Evolutionary conservation across 495 filamentous ascomycete genomes (phyloP).

Genomic region (Ascobolus immersus): DNA sequence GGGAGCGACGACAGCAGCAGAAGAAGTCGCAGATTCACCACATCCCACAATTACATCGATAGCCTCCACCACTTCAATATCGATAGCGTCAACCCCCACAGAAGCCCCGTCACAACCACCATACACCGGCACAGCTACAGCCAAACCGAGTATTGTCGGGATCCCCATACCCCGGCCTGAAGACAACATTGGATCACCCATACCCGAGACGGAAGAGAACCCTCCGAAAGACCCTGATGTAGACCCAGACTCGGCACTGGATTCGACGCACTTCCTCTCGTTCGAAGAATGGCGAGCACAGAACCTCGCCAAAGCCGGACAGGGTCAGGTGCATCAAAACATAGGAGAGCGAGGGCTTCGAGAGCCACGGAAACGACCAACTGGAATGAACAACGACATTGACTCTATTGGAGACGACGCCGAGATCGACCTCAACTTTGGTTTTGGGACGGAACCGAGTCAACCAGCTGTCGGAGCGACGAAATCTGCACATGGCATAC

Average conservation of each 20-base stretch:
- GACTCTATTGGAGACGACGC: slow-evolving; percentile 63
- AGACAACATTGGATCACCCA: slow-evolving; percentile 1
- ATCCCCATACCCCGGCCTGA: not conserved
- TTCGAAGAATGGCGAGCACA: slow-evolving; percentile 98
- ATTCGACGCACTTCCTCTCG: slow-evolving; percentile 71
- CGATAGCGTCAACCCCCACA: slow-evolving; percentile 6
- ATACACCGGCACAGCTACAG: slow-evolving; percentile 2
- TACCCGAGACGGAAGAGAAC: slow-evolving; percentile 2
- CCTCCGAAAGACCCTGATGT: slow-evolving; percentile 17
- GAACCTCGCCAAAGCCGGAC: slow-evolving; percentile 65
- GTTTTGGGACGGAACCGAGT: slow-evolving; percentile 20
- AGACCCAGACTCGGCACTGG: slow-evolving; percentile 44
- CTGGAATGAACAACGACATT: slow-evolving; percentile 27
- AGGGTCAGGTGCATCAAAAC: slow-evolving; percentile 54
- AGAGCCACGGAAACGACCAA: slow-evolving; percentile 19
- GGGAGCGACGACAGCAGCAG: not conserved
- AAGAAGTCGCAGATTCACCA: slow-evolving; percentile 3
- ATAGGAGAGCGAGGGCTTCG: slow-evolving; percentile 28
- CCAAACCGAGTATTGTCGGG: slow-evolving; percentile 1
- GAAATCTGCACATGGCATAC: not conserved
- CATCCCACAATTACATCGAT: not conserved
- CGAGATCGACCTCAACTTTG: slow-evolving; percentile 80
- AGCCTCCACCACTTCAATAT: slow-evolving; percentile 3
- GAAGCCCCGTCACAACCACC: slow-evolving; percentile 4
- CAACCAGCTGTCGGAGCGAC: slow-evolving; percentile 10